phyloP scores from a whole-genome alignment of 345 rosid genomes.

The Bretschneidera sinensis region DNA sequence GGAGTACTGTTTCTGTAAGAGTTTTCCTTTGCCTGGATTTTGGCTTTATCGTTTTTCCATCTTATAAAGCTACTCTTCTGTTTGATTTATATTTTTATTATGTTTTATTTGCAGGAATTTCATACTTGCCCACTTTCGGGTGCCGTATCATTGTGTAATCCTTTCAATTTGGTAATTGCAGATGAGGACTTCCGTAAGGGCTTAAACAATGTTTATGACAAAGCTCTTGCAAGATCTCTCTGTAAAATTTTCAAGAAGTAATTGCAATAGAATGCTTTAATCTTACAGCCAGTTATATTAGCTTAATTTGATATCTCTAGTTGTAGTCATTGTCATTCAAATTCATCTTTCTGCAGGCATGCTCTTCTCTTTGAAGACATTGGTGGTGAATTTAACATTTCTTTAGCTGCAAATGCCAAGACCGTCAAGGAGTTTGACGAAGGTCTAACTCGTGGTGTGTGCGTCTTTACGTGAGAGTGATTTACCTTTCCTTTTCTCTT shows the following conservation, averaged over 20 bases:
- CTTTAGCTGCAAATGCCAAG: slow-evolving; percentile 63
- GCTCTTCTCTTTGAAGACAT: slow-evolving; percentile 82
- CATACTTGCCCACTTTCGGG: slow-evolving; percentile 60
- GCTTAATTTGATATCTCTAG: slow-evolving; percentile 10
- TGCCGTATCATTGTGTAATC: slow-evolving; percentile 89
- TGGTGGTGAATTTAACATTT: slow-evolving; percentile 72
- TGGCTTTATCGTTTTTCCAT: background rate
- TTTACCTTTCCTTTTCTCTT: background rate
- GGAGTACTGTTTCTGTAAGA: too few species aligned
- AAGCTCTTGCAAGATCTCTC: slow-evolving; percentile 67
- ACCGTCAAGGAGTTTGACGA: slow-evolving; percentile 83
- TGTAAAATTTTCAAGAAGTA: slow-evolving; percentile 65
- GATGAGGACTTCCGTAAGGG: slow-evolving; percentile 94
- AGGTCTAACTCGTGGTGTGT: slow-evolving; percentile 71
- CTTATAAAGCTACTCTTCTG: background rate
- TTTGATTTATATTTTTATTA: slow-evolving; percentile 6
- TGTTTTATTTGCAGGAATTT: slow-evolving; percentile 53
- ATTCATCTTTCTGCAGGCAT: slow-evolving; percentile 45
- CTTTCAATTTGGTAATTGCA: slow-evolving; percentile 85
- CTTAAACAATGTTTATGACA: slow-evolving; percentile 78
- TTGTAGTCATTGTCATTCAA: background rate
- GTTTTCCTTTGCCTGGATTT: background rate
- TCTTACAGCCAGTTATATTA: slow-evolving; percentile 13
- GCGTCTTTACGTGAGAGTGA: slow-evolving; percentile 3
- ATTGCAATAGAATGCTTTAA: slow-evolving; percentile 14